Percentiles rank a stretch among this genome's conserved stretches.
Conservation (phyloP, 73 alveolate genomes). For the Paramecium pentaurelia region DNA sequence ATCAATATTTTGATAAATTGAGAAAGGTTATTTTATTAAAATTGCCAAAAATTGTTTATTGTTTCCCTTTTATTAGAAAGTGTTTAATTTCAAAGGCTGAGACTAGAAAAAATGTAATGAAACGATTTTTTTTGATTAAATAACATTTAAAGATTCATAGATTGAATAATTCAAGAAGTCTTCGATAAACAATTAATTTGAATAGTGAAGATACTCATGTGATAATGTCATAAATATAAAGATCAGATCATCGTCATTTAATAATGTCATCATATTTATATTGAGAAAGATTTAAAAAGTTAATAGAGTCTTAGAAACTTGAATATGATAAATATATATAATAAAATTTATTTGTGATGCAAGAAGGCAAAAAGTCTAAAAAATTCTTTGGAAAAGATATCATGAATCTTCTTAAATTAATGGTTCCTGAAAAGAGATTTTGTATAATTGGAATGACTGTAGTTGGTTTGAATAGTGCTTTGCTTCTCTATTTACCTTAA, state of each 20-base stretch:
- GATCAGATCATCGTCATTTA: neutral
- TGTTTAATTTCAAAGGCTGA: neutral
- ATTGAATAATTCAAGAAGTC: neutral
- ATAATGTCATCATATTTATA: neutral
- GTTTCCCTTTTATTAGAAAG: neutral
- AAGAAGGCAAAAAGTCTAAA: neutral
- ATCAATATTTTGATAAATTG: neutral
- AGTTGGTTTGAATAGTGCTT: neutral
- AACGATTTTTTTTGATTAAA: neutral
- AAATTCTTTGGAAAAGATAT: neutral
- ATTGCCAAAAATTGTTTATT: neutral
- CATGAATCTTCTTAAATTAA: neutral
- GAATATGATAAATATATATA: neutral
- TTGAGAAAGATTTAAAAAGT: neutral
- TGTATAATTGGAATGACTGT: neutral
- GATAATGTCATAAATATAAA: neutral
- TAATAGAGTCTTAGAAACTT: neutral
- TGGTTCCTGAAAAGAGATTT: conserved; percentile 37
- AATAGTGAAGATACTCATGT: neutral
- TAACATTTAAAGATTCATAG: neutral
- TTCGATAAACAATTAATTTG: neutral
- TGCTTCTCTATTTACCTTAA: conserved; percentile 29
- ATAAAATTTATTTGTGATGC: neutral
- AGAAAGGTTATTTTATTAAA: neutral
- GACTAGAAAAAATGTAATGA: neutral